Percentiles rank a stretch among this genome's conserved stretches.
Evolutionary conservation across 768 basidiomycete genomes (phyloP).

Genomic region (Auriscalpium microsporum): DNA sequence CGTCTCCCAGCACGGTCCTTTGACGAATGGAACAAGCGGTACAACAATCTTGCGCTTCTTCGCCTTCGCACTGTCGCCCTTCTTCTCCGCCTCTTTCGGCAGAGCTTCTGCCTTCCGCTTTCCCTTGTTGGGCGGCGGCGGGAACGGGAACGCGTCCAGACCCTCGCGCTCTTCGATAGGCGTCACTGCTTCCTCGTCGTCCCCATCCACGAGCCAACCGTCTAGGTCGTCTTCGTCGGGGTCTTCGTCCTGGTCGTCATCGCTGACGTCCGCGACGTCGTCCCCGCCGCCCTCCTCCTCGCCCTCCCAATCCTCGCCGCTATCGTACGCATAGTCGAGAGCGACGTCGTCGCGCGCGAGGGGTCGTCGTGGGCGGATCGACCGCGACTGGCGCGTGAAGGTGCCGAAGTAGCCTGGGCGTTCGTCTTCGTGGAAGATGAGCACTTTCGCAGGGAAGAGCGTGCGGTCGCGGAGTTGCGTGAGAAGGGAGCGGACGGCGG

Average conservation of each 20-base stretch:
- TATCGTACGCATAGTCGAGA: conserved; percentile 89
- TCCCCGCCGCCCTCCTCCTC: conserved; percentile 71
- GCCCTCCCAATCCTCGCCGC: conserved; percentile 94
- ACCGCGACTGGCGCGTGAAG: conserved; percentile 75
- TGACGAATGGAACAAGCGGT: conserved; percentile 71
- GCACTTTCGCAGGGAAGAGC: conserved; percentile 64
- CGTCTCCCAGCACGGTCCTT: conserved; percentile 78
- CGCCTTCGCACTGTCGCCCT: conserved; percentile 57
- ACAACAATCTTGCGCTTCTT: conserved; percentile 75
- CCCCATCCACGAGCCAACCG: conserved; percentile 72
- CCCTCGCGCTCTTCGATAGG: conserved; percentile 33
- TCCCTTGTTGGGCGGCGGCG: conserved; percentile 42
- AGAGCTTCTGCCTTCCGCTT: conserved; percentile 43
- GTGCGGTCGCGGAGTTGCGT: conserved; percentile 51
- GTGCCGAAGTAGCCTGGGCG: conserved; percentile 94
- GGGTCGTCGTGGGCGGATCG: conserved; percentile 78
- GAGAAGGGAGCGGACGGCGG: conserved; percentile 57
- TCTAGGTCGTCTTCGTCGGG: conserved; percentile 69
- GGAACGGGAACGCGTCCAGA: conserved; percentile 24
- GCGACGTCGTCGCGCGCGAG: conserved; percentile 68
- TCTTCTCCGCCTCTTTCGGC: conserved; percentile 30
- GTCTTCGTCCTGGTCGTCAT: conserved; percentile 59
- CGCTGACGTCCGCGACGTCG: conserved; percentile 52
- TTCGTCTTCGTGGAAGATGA: conserved; percentile 77
- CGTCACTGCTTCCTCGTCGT: conserved; percentile 40